A percentile compares a stretch with the other conserved stretches of the same genome.
phyloP scores from a whole-genome alignment of 2,329 filamentous ascomycete genomes.

The Cyphellophora europaea region DNA sequence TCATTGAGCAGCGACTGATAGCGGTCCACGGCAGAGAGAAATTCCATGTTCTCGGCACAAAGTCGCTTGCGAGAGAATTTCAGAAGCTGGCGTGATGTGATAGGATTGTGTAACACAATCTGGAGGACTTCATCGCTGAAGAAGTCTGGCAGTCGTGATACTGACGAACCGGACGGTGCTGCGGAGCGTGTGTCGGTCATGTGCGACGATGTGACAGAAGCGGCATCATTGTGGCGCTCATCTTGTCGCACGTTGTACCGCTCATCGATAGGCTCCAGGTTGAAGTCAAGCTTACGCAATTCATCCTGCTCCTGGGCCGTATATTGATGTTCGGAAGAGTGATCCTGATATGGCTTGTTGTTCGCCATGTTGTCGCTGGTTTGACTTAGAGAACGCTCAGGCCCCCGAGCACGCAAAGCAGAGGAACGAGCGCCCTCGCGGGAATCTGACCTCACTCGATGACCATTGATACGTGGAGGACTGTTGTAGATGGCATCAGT shows the following conservation, averaged over 20 bases:
- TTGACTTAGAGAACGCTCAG: neutral
- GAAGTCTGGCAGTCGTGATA: conserved; percentile 29
- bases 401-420: too few relatives aligned
- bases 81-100: conserved; percentile 37
- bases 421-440: neutral
- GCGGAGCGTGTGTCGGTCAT: conserved; percentile 4
- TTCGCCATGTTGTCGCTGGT: neutral
- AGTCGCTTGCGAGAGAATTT: conserved; percentile 41
- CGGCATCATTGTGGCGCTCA: conserved; percentile 2
- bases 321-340: neutral
- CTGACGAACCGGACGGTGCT: conserved; percentile 6
- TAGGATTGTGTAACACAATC: conserved; percentile 40
- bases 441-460: neutral
- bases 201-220: conserved; percentile 9
- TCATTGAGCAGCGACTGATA: conserved; percentile 38
- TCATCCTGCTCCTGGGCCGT: conserved; percentile 4
- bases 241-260: too few relatives aligned
- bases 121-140: conserved; percentile 42
- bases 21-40: conserved; percentile 41
- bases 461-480: neutral
- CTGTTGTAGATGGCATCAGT: neutral
- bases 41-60: conserved; percentile 43
- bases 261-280: conserved; percentile 8
- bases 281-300: conserved; percentile 10
- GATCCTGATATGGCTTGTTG: neutral